Percentiles rank a stretch among this genome's conserved stretches.
These are phyloP conservation scores for Psilocybe subaeruginosa DNA, from an alignment of 768 basidiomycete genomes.

Conservation along the genomic window DNA sequence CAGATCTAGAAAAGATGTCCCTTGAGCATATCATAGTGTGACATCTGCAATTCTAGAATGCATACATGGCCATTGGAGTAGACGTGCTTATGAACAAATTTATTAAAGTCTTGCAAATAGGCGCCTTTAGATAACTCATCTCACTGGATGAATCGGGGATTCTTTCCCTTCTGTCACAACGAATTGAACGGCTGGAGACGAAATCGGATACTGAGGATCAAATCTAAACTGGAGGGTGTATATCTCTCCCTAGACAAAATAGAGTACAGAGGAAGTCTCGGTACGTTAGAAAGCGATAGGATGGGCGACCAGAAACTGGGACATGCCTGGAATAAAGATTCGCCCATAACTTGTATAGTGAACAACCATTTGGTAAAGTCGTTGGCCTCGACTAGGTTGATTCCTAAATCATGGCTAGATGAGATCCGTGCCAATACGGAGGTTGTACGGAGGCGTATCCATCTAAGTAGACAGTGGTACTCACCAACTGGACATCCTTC, in stretches of 20 bases:
- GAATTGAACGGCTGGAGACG: slow-evolving; percentile 87
- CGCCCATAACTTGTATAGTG: slow-evolving; percentile 82
- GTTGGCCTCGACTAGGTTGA: slow-evolving; percentile 72
- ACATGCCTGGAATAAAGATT: slow-evolving; percentile 73
- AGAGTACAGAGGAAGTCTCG: too few species aligned
- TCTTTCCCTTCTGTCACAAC: slow-evolving; percentile 64
- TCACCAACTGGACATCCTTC: slow-evolving; percentile 71
- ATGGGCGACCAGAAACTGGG: neutral
- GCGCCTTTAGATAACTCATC: slow-evolving; percentile 26
- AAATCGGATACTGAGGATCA: slow-evolving; percentile 82
- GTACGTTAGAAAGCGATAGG: neutral
- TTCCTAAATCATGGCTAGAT: slow-evolving; percentile 46
- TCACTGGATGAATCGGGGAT: slow-evolving; percentile 81
- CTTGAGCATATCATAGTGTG: slow-evolving; percentile 1
- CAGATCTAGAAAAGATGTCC: slow-evolving; percentile 61
- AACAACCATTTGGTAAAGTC: slow-evolving; percentile 81
- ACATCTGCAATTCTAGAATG: neutral
- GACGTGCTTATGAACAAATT: slow-evolving; percentile 58
- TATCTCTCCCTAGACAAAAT: slow-evolving; percentile 61
- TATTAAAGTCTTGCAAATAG: neutral
- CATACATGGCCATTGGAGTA: slow-evolving; percentile 88
- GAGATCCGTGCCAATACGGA: neutral
- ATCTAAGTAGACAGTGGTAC: slow-evolving; percentile 12
- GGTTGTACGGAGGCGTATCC: neutral
- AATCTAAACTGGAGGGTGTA: slow-evolving; percentile 85